phyloP scores from a whole-genome alignment of 352 stramenopile species.

The Phytophthora tentaculata region DNA sequence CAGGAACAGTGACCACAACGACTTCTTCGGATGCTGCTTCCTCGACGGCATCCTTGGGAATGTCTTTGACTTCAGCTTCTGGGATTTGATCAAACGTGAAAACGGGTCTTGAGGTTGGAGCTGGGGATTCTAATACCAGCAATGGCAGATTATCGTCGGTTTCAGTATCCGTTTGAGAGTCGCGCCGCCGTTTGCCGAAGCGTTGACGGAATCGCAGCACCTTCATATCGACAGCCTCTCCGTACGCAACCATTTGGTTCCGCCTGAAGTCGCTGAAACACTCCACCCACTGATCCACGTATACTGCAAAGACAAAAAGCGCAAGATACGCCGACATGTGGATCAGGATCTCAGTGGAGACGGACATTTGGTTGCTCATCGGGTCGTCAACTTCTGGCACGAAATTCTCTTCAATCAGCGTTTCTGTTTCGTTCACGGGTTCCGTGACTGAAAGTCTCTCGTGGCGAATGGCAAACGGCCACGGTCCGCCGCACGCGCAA shows the following conservation, averaged over 20 bases:
- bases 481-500: conserved; percentile 62
- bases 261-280: conserved; percentile 45
- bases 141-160: conserved; percentile 31
- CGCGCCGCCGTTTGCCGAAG: conserved; percentile 28
- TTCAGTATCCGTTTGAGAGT: conserved; percentile 18
- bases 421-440: conserved; percentile 20
- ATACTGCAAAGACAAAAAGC: conserved; percentile 44
- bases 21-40: conserved; percentile 13
- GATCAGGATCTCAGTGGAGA: conserved; percentile 45
- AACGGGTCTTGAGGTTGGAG: conserved; percentile 12
- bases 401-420: conserved; percentile 6
- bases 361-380: conserved; percentile 35
- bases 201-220: conserved; percentile 35
- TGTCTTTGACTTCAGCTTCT: conserved; percentile 9
- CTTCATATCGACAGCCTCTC: conserved; percentile 24
- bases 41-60: not conserved
- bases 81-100: conserved; percentile 20
- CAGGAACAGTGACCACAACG: conserved; percentile 23
- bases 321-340: conserved; percentile 46
- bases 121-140: conserved; percentile 30
- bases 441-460: conserved; percentile 28
- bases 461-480: conserved; percentile 18
- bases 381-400: conserved; percentile 2
- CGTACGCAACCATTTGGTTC: conserved; percentile 44
- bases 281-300: conserved; percentile 49